A percentile compares a stretch with the other conserved stretches of the same genome.
These are phyloP conservation scores for Debaryomyces robertsiae DNA, from an alignment of 1,139 yeast genomes.

Conservation along the genomic window DNA sequence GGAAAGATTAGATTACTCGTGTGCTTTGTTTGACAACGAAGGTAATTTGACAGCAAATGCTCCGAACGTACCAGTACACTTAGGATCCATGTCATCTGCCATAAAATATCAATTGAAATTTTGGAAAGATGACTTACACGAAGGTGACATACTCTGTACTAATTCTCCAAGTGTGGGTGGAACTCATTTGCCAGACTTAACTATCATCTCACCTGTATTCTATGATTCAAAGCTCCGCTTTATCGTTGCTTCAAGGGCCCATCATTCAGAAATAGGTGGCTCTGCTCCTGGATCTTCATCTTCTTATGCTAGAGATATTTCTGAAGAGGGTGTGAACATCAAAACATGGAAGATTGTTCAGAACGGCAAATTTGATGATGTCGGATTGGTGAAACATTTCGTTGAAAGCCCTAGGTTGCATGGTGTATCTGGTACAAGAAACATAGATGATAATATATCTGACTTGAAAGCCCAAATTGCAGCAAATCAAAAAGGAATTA, in stretches of 20 bases:
- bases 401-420: constrained; percentile 52
- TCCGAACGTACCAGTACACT: constrained; percentile 73
- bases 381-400: constrained; percentile 46
- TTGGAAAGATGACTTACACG: constrained; percentile 56
- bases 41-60: constrained; percentile 75
- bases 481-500: constrained; percentile 50
- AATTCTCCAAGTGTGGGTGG: constrained; percentile 75
- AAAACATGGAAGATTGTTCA: constrained; percentile 41
- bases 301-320: constrained; percentile 47
- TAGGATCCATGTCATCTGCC: constrained; percentile 74
- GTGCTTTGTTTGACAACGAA: constrained; percentile 65
- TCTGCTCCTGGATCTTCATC: constrained; percentile 52
- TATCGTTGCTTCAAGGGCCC: constrained; percentile 53
- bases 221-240: constrained; percentile 32
- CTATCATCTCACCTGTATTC: constrained; percentile 58
- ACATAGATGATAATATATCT: constrained; percentile 47
- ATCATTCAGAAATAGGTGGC: constrained; percentile 57
- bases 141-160: constrained; percentile 67
- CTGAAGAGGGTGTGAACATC: constrained; percentile 53
- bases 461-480: constrained; percentile 54
- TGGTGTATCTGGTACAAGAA: constrained; percentile 51
- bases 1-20: constrained; percentile 72
- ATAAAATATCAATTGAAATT: constrained; percentile 56
- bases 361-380: constrained; percentile 45
- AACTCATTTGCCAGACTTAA: constrained; percentile 70